Evolutionary conservation across 305 asterid species (phyloP), one percentile per base, ranked within the genome.

Genomic region (Fraxinus greggii): DNA sequence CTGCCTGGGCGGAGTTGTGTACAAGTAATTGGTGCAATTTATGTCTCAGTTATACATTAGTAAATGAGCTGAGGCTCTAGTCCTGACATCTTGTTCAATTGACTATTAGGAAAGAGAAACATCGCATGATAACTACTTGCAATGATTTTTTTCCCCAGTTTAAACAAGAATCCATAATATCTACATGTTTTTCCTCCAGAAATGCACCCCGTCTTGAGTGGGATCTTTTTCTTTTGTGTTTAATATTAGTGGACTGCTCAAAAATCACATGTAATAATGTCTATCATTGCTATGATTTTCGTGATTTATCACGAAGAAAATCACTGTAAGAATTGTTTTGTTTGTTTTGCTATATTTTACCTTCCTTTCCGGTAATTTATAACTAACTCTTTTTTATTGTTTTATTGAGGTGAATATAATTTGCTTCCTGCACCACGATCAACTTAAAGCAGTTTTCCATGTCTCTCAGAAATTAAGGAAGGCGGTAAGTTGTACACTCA

Each of bases 341-440:
- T 67, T 28, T 29, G 74, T 4, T 67, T 63, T 67, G 38, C 74
- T 67, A 28, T 26, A 67, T 26, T 3, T 67, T 67, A 12, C 38
- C 15, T 28, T 28, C 12, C 9, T 45, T 40, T 65, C 13, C 72
- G 38, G 23, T 54, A 33, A 45, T 74, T 26, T 72, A 31, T 61
- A 15, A 31, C 72, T 83, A 61, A 83, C 48, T 75, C 29, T 82
- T 82, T 78, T 10, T 7, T 79, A 8, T 83, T 85, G 40, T 67
- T 2, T 82, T n/a, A 19, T 84, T 23, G 63, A 94, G 99, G 97
- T 94, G 15, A 94, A 95, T 86, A 85, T 95, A 80, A 89, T 95
- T 79, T 95, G 99, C 88, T 95, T 94, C 89, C 92, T 95, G 79
- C 97, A 94, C 90, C 99, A 96, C 51, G 99, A 96, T 84, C 97